Evolutionary conservation across 192 early-diverging fungal species (phyloP).

Genomic region (Entomortierella beljakovae): DNA sequence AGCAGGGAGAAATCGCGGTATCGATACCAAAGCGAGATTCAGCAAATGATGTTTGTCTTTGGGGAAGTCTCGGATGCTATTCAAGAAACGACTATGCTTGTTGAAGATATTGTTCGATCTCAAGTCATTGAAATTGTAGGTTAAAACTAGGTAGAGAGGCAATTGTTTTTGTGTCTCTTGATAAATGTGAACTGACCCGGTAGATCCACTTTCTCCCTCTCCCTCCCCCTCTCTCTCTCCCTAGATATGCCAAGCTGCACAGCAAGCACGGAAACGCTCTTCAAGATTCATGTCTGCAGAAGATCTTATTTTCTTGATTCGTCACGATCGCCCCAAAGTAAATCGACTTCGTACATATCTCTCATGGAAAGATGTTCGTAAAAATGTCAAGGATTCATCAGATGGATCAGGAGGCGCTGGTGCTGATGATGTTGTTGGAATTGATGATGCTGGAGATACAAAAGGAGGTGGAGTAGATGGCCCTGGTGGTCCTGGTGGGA

Average conservation of each 20-base stretch:
- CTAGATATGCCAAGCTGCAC: slow-evolving; percentile 88
- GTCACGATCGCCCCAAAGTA: slow-evolving; percentile 94
- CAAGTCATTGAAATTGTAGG: slow-evolving; percentile 95
- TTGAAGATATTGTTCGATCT: slow-evolving; percentile 95
- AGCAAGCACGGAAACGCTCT: slow-evolving; percentile 81
- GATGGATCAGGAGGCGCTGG: slow-evolving; percentile 63
- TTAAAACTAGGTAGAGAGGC: not conserved
- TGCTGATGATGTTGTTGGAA: slow-evolving; percentile 64
- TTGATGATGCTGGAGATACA: slow-evolving; percentile 67
- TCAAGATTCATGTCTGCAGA: slow-evolving; percentile 87
- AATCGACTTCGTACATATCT: slow-evolving; percentile 91
- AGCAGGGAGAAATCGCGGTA: slow-evolving; percentile 58
- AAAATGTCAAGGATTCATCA: slow-evolving; percentile 84
- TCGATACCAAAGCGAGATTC: slow-evolving; percentile 83
- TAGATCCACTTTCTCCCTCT: not conserved
- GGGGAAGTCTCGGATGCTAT: slow-evolving; percentile 93
- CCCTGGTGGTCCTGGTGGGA: slow-evolving; percentile 31
- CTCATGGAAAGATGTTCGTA: slow-evolving; percentile 96
- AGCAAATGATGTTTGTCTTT: slow-evolving; percentile 99
- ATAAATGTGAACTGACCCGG: not conserved
- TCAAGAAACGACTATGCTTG: slow-evolving; percentile 87
- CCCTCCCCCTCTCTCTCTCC: not conserved
- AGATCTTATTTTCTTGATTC: slow-evolving; percentile 96
- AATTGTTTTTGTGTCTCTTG: not conserved
- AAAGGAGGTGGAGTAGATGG: slow-evolving; percentile 46